Evolutionary conservation across 441 rosid genomes (phyloP).

Genomic region (Croton laevigatus): DNA sequence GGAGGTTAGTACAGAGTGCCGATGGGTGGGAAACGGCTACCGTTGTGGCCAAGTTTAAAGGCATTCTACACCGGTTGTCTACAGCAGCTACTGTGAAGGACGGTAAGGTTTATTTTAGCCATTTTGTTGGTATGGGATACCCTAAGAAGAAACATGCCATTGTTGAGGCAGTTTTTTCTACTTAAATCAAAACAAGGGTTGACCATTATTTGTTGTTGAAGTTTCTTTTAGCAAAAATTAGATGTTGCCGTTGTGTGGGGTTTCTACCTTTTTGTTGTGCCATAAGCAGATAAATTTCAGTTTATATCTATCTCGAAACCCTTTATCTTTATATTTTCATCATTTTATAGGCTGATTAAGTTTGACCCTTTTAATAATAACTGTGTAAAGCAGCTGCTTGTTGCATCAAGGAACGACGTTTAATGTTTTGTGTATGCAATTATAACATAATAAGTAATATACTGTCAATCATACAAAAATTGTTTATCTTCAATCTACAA

Average conservation of each 20-base stretch:
- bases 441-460: no score
- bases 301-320: background rate
- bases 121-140: slow-evolving; percentile 71
- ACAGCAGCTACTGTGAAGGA: slow-evolving; percentile 82
- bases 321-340: no score
- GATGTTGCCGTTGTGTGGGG: no score
- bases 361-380: no score
- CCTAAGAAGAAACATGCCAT: slow-evolving; percentile 77
- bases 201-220: background rate
- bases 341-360: no score
- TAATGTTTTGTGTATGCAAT: no score
- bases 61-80: slow-evolving; percentile 67
- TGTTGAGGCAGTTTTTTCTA: slow-evolving; percentile 65
- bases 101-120: slow-evolving; percentile 70
- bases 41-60: slow-evolving; percentile 53
- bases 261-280: background rate
- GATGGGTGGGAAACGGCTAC: slow-evolving; percentile 84
- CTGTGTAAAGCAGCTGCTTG: background rate
- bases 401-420: no score
- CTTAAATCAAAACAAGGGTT: slow-evolving; percentile 4
- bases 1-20: slow-evolving; percentile 66
- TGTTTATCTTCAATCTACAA: no score
- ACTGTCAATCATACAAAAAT: no score
- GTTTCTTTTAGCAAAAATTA: background rate
- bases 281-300: background rate